Base-by-base conservation (phyloP, 176 grass and related monocot genomes). In the Paspalum notatum region DNA sequence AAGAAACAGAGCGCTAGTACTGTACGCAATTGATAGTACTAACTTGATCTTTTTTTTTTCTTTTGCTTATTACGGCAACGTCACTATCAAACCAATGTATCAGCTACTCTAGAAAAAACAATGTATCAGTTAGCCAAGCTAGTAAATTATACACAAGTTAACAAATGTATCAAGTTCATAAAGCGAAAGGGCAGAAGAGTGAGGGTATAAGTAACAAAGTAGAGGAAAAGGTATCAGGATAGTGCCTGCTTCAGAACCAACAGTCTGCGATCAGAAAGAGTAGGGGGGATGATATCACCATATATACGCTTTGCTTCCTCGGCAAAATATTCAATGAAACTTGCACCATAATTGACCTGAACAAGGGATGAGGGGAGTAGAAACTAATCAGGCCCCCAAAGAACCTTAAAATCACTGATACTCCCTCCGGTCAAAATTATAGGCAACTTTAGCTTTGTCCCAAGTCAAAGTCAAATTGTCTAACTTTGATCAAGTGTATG, bases 301-400 rank as follows among this genome's bases (percentile, higher is more conserved):
- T 93, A 95, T 74, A 98, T 87, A 54, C 90, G 92, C 74, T 95
- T 98, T 87, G 90, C 92, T 86, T 98, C 95, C 88, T 98, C 92
- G 13, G 92, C 83, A 87, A 91, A 98, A 91, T 85, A 95, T 79
- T 98, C 95, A 78, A 98, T 84, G 69, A 98, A 98, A 63, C 80
- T 86, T 83, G 95, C 95, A 49, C 95, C 95, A 91, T 98, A 98
- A 57, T 71, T 83, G 55, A 98, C 92, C 95, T 98, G 76, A 56
- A 87, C 52, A 80, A 45, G 71, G 44, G 39, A 63, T 72, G 68
- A 62, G 40, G 71, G 44, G 39, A 63, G 76, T 73, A 62, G 40
- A 24, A 72, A 71, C 21, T 22, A 66, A 76, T 83, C 17, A 90
- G 81, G 7, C 38, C 81, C 11, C 60, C 45, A 70, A 32, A 68